These are phyloP conservation scores for Platanus orientalis DNA, from an alignment of 164 flowering plant genomes.

Conservation along the genomic window DNA sequence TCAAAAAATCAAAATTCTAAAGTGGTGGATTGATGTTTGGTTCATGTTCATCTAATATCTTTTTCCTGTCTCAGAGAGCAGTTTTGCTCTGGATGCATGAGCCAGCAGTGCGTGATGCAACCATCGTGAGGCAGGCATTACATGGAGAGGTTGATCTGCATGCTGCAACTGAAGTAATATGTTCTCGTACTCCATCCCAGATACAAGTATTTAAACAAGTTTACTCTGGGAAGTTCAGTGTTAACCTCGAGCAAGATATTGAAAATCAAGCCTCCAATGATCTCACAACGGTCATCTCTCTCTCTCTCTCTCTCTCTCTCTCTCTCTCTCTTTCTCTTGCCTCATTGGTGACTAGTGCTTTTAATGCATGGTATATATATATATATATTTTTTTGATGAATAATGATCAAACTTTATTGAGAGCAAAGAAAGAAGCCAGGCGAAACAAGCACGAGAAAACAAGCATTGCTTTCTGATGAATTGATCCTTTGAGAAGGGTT, in stretches of 20 bases:
- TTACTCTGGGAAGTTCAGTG: constrained; percentile 38
- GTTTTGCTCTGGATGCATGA: constrained; percentile 69
- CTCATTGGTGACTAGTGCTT: too few species aligned
- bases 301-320: constrained; percentile 5
- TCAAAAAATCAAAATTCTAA: too few species aligned
- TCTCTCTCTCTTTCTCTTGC: not conserved
- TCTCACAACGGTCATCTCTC: constrained; percentile 48
- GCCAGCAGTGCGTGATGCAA: constrained; percentile 66
- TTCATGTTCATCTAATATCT: not conserved
- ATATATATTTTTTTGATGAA: too few species aligned
- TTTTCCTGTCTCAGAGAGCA: constrained; percentile 45
- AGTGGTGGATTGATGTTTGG: too few species aligned
- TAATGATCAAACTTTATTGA: too few species aligned
- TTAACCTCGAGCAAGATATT: constrained; percentile 56
- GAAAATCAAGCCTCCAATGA: constrained; percentile 45
- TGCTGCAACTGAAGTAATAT: constrained; percentile 74
- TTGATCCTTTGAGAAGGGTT: too few species aligned
- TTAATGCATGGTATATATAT: too few species aligned
- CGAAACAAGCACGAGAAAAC: too few species aligned
- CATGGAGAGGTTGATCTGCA: constrained; percentile 30
- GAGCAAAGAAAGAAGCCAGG: too few species aligned
- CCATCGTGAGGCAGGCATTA: constrained; percentile 42
- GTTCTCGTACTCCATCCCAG: constrained; percentile 73
- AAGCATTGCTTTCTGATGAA: too few species aligned
- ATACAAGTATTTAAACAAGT: constrained; percentile 54